phyloP scores from a whole-genome alignment of 2,329 filamentous ascomycete genomes.

The Trichoderma sp. region DNA sequence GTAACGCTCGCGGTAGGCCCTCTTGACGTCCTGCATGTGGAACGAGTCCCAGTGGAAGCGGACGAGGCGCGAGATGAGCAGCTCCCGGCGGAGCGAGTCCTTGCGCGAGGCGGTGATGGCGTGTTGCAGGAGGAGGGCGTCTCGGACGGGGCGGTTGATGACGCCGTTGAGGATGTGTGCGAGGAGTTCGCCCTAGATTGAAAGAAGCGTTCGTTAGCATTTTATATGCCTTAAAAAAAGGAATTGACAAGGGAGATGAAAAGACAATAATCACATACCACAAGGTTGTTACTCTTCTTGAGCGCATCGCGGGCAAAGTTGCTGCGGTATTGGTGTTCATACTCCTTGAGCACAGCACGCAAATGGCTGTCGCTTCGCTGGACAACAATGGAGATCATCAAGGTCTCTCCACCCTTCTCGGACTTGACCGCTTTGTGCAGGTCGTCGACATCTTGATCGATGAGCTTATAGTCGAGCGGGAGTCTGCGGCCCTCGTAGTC shows the following conservation, averaged over 20 bases:
- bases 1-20: slow-evolving; percentile 77
- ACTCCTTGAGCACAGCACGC: slow-evolving; percentile 72
- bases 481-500: slow-evolving; percentile 61
- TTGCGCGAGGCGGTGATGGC: slow-evolving; percentile 72
- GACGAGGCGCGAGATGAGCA: slow-evolving; percentile 84
- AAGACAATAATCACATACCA: slow-evolving; percentile 59
- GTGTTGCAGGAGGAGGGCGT: slow-evolving; percentile 87
- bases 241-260: neutral
- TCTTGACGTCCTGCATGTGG: slow-evolving; percentile 77
- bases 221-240: too few relatives aligned
- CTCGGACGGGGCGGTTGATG: slow-evolving; percentile 91
- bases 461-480: slow-evolving; percentile 55
- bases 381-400: slow-evolving; percentile 83
- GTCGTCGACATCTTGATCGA: slow-evolving; percentile 69
- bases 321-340: slow-evolving; percentile 67
- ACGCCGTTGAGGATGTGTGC: slow-evolving; percentile 95
- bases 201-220: neutral
- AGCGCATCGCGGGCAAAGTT: slow-evolving; percentile 90
- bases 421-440: slow-evolving; percentile 66
- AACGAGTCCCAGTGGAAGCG: slow-evolving; percentile 87
- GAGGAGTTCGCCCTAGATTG: slow-evolving; percentile 77
- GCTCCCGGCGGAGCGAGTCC: slow-evolving; percentile 73
- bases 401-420: slow-evolving; percentile 78
- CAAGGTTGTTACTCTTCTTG: slow-evolving; percentile 84
- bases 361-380: slow-evolving; percentile 78